Conservation (phyloP, 371 early-diverging fungal genomes). For the Dentiscutata heterogama region DNA sequence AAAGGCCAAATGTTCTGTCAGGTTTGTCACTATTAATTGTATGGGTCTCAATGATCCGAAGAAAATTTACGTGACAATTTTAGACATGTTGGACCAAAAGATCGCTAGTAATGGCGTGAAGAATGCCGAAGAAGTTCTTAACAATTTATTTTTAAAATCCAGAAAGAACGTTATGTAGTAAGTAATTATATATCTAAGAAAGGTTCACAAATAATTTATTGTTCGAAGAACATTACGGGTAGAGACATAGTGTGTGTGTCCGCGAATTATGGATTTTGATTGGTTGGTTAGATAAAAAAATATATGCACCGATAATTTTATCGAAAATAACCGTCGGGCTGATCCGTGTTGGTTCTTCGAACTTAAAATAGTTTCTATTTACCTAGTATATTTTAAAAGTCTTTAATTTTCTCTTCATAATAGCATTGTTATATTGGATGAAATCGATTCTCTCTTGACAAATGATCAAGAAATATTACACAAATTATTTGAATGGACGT, state of each 20-base stretch:
- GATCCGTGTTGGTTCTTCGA: too few species aligned
- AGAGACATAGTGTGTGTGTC: too few species aligned
- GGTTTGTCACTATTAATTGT: constrained; percentile 79
- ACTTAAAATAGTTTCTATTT: too few species aligned
- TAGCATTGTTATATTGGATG: constrained; percentile 88
- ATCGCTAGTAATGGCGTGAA: constrained; percentile 54
- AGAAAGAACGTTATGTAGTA: constrained; percentile 28
- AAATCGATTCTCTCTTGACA: constrained; percentile 89
- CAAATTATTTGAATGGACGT: constrained; percentile 87
- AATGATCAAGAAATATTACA: constrained; percentile 88
- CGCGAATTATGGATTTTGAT: too few species aligned
- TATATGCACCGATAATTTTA: too few species aligned
- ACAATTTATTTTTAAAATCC: background rate
- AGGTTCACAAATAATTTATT: background rate
- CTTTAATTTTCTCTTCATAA: background rate
- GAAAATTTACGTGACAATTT: constrained; percentile 70
- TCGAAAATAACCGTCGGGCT: too few species aligned
- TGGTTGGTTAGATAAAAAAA: too few species aligned
- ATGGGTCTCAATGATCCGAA: constrained; percentile 83
- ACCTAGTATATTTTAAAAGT: too few species aligned
- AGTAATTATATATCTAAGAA: background rate
- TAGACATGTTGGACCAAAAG: constrained; percentile 58
- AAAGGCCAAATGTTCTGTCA: background rate
- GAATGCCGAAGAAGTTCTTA: constrained; percentile 54
- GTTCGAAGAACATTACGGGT: too few species aligned